Percentiles rank a stretch among this genome's conserved stretches.
Evolutionary conservation across 2,329 filamentous ascomycete genomes (phyloP).

Genomic region (Aspergillus sp.): DNA sequence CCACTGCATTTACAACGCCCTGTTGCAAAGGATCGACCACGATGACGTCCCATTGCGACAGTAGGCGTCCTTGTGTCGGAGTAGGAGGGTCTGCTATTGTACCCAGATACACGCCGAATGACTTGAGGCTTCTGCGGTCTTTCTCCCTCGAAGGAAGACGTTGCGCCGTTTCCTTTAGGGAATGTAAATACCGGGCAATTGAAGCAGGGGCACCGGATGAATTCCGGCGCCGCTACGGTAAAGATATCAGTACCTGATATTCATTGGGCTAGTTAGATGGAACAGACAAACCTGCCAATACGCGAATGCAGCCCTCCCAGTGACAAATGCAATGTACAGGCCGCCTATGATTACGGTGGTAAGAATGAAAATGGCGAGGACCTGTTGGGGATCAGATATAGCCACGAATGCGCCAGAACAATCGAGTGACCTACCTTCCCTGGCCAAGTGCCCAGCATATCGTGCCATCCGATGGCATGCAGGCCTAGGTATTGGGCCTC

Average conservation of each 20-base stretch:
- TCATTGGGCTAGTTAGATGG: not conserved
- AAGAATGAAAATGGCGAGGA: not conserved
- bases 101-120: slow-evolving; percentile 37
- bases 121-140: slow-evolving; percentile 8
- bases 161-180: slow-evolving; percentile 2
- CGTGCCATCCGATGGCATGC: not conserved
- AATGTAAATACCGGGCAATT: slow-evolving; percentile 8
- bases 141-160: not conserved
- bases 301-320: slow-evolving; percentile 2
- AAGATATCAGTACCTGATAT: not conserved
- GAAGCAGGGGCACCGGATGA: slow-evolving; percentile 5
- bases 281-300: slow-evolving; percentile 11
- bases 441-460: not conserved
- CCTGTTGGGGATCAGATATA: not conserved
- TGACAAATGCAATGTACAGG: slow-evolving; percentile 8
- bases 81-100: slow-evolving; percentile 29
- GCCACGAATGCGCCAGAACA: not conserved
- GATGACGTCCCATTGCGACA: slow-evolving; percentile 35
- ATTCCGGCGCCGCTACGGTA: slow-evolving; percentile 9
- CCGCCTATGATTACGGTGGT: slow-evolving; percentile 11
- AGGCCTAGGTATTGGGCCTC: not conserved
- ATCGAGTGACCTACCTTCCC: not conserved
- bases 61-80: slow-evolving; percentile 22
- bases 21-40: slow-evolving; percentile 33
- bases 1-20: slow-evolving; percentile 29